phyloP scores from a whole-genome alignment of 1,139 yeast genomes.

The Pichia sp. region DNA sequence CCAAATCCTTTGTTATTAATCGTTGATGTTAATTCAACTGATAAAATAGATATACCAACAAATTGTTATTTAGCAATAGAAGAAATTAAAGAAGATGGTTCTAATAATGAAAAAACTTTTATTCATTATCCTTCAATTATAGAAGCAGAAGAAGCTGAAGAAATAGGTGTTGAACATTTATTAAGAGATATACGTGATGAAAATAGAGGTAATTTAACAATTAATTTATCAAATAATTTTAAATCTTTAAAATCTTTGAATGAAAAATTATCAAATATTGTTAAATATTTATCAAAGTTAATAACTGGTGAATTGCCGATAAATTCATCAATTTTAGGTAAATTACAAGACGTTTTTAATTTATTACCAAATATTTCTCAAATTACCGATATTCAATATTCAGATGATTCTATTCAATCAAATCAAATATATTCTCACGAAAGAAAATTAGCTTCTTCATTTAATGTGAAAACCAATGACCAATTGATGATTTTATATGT shows the following conservation, averaged over 20 bases:
- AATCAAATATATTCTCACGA: slow-evolving; percentile 25
- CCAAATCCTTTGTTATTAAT: slow-evolving; percentile 78
- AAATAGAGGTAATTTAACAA: slow-evolving; percentile 88
- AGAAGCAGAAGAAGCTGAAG: slow-evolving; percentile 99
- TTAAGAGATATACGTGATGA: slow-evolving; percentile 93
- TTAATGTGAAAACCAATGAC: slow-evolving; percentile 90
- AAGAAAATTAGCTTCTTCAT: slow-evolving; percentile 63
- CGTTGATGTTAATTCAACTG: slow-evolving; percentile 83
- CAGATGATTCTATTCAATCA: slow-evolving; percentile 25
- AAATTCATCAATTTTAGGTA: slow-evolving; percentile 85
- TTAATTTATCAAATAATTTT: slow-evolving; percentile 81
- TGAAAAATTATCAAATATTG: slow-evolving; percentile 73
- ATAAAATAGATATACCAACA: slow-evolving; percentile 81
- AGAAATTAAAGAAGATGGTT: slow-evolving; percentile 95
- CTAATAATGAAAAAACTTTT: slow-evolving; percentile 87
- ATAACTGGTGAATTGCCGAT: slow-evolving; percentile 69
- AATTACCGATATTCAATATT: slow-evolving; percentile 26
- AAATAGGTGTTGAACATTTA: slow-evolving; percentile 96
- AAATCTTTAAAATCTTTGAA: slow-evolving; percentile 84
- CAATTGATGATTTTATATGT: slow-evolving; percentile 92
- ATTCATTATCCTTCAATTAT: slow-evolving; percentile 88
- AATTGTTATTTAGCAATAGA: slow-evolving; percentile 94
- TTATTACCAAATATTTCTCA: slow-evolving; percentile 74
- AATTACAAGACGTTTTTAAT: slow-evolving; percentile 91
- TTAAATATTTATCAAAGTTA: slow-evolving; percentile 72